These are phyloP conservation scores for Aspergillus awamori DNA, from an alignment of 2,329 filamentous ascomycete species.

Conservation along the genomic window DNA sequence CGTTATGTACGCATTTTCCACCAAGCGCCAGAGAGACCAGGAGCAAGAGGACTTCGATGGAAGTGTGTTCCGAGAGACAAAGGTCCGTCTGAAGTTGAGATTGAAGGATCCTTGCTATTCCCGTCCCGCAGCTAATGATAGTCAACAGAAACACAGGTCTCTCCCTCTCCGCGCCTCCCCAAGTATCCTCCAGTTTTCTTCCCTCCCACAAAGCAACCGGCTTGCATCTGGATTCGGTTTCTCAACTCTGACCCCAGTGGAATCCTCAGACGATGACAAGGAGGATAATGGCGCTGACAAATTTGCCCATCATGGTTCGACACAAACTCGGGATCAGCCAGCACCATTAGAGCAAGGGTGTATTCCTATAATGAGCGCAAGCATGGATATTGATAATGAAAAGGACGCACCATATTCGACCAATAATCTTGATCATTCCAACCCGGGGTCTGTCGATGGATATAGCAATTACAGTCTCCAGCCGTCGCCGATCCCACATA, in stretches of 20 bases:
- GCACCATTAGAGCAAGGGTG: not conserved
- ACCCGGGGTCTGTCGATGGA: slow-evolving; percentile 26
- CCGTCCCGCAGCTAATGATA: slow-evolving; percentile 14
- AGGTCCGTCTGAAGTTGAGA: slow-evolving; percentile 26
- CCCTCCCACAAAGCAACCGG: slow-evolving; percentile 22
- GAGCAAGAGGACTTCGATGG: slow-evolving; percentile 66
- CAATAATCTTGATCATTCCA: slow-evolving; percentile 17
- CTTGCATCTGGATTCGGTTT: slow-evolving; percentile 21
- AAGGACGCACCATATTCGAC: slow-evolving; percentile 22
- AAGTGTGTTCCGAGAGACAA: slow-evolving; percentile 24
- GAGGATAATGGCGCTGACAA: slow-evolving; percentile 28
- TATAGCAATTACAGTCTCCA: slow-evolving; percentile 24
- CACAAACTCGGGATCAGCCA: slow-evolving; percentile 6
- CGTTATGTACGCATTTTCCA: slow-evolving; percentile 27
- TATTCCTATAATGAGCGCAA: slow-evolving; percentile 15
- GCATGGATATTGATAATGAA: slow-evolving; percentile 37
- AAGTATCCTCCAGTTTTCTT: slow-evolving; percentile 22
- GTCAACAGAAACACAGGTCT: slow-evolving; percentile 35
- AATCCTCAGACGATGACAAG: slow-evolving; percentile 42
- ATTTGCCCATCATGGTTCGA: not conserved
- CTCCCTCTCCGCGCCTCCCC: slow-evolving; percentile 35
- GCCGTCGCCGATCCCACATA: slow-evolving; percentile 34
- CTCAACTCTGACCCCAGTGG: slow-evolving; percentile 38
- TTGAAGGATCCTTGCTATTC: not conserved
- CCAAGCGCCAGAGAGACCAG: slow-evolving; percentile 43